These are phyloP conservation scores for Salix suchowensis DNA, from an alignment of 345 rosid species.

Conservation along the genomic window DNA sequence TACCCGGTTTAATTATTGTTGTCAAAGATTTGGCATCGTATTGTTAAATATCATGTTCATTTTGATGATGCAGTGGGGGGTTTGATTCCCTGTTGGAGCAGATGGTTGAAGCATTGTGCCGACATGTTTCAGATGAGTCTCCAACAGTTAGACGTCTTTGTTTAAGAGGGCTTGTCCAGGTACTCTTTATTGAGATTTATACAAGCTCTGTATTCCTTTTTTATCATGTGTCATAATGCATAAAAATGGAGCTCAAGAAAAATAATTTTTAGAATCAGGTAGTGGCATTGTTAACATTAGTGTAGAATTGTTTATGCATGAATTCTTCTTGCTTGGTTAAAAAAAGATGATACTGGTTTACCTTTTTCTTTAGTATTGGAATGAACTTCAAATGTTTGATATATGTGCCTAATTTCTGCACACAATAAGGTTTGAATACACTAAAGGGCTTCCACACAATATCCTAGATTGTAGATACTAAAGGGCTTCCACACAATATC, in stretches of 20 bases:
- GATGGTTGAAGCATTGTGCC: conserved; percentile 90
- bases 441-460: too few species aligned
- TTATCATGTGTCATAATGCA: background rate
- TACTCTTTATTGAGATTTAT: conserved; percentile 19
- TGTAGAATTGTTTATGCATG: background rate
- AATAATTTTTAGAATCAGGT: background rate
- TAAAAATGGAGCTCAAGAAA: background rate
- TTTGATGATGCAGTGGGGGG: conserved; percentile 58
- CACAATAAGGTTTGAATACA: too few species aligned
- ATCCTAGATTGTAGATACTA: too few species aligned
- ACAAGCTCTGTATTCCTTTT: background rate
- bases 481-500: too few species aligned
- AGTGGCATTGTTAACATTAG: background rate
- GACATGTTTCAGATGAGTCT: conserved; percentile 94
- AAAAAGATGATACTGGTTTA: background rate
- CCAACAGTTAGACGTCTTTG: conserved; percentile 91
- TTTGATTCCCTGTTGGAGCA: conserved; percentile 70
- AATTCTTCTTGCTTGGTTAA: background rate
- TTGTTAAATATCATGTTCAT: conserved; percentile 1
- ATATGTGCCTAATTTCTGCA: too few species aligned
- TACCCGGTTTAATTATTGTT: background rate
- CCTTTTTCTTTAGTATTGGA: too few species aligned
- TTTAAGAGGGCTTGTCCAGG: conserved; percentile 92
- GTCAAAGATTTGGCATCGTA: background rate
- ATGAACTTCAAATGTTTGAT: too few species aligned